phyloP scores from a whole-genome alignment of 108 stramenopile genomes.

The Fistulifera pelliculosa region DNA sequence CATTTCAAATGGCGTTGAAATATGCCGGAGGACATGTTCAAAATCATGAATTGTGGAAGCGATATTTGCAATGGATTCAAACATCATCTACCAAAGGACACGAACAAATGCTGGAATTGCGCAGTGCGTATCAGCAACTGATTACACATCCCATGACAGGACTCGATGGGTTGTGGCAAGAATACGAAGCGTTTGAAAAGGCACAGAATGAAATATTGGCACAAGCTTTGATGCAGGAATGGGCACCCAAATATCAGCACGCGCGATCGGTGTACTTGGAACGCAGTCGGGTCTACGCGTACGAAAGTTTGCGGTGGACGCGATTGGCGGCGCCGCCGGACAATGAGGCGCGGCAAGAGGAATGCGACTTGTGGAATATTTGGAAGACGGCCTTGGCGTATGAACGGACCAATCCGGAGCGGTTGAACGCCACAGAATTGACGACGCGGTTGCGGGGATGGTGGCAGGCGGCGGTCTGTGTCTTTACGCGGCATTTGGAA shows the following conservation, averaged over 20 bases:
- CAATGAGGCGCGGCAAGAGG: slow-evolving; percentile 46
- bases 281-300: slow-evolving; percentile 55
- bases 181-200: slow-evolving; percentile 77
- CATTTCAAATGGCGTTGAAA: slow-evolving; percentile 66
- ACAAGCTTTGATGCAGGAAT: slow-evolving; percentile 60
- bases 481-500: slow-evolving; percentile 69
- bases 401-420: slow-evolving; percentile 86
- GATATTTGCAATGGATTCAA: slow-evolving; percentile 57
- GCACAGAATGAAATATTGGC: slow-evolving; percentile 68
- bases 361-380: slow-evolving; percentile 37
- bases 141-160: slow-evolving; percentile 77
- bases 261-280: slow-evolving; percentile 80
- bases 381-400: slow-evolving; percentile 72
- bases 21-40: slow-evolving; percentile 45
- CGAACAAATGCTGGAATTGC: slow-evolving; percentile 56
- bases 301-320: slow-evolving; percentile 26
- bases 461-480: slow-evolving; percentile 71
- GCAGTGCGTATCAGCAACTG: slow-evolving; percentile 65
- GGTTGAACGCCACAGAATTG: slow-evolving; percentile 40
- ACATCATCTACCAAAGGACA: slow-evolving; percentile 38
- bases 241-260: slow-evolving; percentile 75
- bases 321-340: slow-evolving; percentile 62
- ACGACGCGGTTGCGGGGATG: slow-evolving; percentile 48
- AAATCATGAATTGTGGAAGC: slow-evolving; percentile 73
- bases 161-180: slow-evolving; percentile 78